phyloP scores from a whole-genome alignment of 352 stramenopile species.

The Globisporangium alternatum region DNA sequence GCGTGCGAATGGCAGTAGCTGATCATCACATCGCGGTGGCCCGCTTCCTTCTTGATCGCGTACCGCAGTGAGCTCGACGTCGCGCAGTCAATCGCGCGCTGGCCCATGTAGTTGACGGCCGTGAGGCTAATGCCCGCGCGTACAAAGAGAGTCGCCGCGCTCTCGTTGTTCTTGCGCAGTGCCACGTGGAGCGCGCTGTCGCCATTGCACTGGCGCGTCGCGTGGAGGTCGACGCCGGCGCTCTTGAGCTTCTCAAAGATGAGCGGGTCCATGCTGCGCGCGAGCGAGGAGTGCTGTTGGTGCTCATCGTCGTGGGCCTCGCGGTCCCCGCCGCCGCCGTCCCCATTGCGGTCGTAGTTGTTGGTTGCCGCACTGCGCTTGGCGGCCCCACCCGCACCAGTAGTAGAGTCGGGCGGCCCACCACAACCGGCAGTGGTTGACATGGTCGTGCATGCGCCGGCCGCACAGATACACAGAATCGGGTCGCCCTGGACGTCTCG shows the following conservation, averaged over 20 bases:
- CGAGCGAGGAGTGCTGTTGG: conserved; percentile 21
- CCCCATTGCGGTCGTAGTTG: conserved; percentile 24
- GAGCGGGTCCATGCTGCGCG: conserved; percentile 39
- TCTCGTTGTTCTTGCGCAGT: conserved; percentile 65
- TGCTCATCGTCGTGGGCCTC: conserved; percentile 23
- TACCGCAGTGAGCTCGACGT: conserved; percentile 68
- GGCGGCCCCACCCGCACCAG: background rate
- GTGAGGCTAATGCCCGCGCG: conserved; percentile 68
- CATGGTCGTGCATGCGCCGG: conserved; percentile 32
- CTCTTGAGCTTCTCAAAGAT: conserved; percentile 55
- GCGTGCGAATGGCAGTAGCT: conserved; percentile 84
- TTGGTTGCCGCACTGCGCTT: background rate
- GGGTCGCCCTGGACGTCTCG: conserved; percentile 61
- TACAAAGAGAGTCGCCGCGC: conserved; percentile 63
- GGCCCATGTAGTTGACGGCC: conserved; percentile 50
- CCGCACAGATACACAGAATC: conserved; percentile 63
- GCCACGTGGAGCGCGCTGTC: conserved; percentile 77
- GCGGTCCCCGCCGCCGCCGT: conserved; percentile 24
- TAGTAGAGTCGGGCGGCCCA: background rate
- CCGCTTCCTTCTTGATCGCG: conserved; percentile 81
- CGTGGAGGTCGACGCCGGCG: conserved; percentile 51
- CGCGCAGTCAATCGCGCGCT: conserved; percentile 75
- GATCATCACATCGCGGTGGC: conserved; percentile 85
- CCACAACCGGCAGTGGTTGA: conserved; percentile 6
- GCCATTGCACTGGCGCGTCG: conserved; percentile 53